Conservation (phyloP, 108 stramenopile genomes). For the Poteriospumella lacustris region DNA sequence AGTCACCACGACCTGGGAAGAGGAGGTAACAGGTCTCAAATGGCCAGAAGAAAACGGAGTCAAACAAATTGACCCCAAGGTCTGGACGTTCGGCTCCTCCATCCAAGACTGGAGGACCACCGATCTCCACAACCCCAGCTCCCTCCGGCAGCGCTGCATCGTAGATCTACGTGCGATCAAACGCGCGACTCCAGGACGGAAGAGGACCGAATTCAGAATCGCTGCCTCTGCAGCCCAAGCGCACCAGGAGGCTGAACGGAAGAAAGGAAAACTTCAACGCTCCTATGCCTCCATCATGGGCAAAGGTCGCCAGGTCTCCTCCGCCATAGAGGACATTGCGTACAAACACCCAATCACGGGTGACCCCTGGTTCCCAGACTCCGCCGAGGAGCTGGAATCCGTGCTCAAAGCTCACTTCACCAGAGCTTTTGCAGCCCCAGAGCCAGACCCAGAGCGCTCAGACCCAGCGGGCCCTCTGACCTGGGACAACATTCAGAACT, state of each 20-base stretch:
- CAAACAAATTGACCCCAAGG: background rate
- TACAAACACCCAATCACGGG: background rate
- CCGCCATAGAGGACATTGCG: background rate
- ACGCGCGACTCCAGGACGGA: background rate
- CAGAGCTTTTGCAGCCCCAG: background rate
- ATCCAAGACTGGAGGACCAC: background rate
- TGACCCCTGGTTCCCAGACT: background rate
- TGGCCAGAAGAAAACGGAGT: background rate
- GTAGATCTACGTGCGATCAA: slow-evolving; percentile 2
- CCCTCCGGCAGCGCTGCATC: slow-evolving; percentile 5
- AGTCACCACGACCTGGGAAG: background rate
- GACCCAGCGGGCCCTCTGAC: background rate
- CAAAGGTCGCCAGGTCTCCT: background rate
- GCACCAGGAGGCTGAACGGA: background rate
- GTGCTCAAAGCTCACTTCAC: slow-evolving; percentile 6
- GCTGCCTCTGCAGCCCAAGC: background rate
- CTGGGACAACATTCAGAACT: slow-evolving; percentile 2
- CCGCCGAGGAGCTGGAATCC: background rate
- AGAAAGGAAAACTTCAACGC: background rate
- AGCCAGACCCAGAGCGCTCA: background rate
- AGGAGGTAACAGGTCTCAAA: background rate
- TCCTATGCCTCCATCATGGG: background rate
- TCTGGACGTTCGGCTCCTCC: slow-evolving; percentile 1
- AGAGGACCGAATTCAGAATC: background rate
- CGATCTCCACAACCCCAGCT: background rate